A percentile compares a stretch with the other conserved stretches of the same genome.
Evolutionary conservation across 2,329 filamentous ascomycete genomes (phyloP).

Genomic region (Aspergillaceae sp.): DNA sequence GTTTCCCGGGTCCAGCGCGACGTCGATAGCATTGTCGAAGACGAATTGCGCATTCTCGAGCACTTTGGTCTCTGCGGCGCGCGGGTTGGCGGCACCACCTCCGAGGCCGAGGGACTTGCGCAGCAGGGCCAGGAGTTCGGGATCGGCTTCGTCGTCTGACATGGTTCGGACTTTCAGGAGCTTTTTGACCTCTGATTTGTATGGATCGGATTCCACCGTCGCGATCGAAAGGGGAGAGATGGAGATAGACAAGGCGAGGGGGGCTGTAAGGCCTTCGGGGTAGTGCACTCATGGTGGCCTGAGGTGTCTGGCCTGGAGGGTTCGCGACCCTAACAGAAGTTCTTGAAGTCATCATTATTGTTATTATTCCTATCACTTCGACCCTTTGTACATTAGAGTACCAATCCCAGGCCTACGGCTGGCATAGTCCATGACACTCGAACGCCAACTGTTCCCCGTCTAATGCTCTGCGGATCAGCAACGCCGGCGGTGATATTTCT

Average conservation of each 20-base stretch:
- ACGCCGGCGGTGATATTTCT: too few relatives aligned
- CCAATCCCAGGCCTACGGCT: too few relatives aligned
- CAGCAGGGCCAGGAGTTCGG: constrained; percentile 76
- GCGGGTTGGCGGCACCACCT: constrained; percentile 45
- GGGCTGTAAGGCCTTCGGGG: neutral
- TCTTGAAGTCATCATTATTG: too few relatives aligned
- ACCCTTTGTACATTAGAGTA: too few relatives aligned
- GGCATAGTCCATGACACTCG: too few relatives aligned
- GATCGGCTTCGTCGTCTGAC: constrained; percentile 88
- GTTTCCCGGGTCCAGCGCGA: constrained; percentile 73
- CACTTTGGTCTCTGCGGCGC: constrained; percentile 67
- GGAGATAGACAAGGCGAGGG: neutral
- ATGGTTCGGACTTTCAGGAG: constrained; percentile 40
- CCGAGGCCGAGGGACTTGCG: constrained; percentile 66
- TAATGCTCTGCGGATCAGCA: too few relatives aligned
- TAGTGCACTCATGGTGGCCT: too few relatives aligned
- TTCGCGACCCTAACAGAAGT: too few relatives aligned
- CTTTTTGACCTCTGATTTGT: neutral
- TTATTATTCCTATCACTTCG: too few relatives aligned
- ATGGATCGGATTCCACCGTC: neutral
- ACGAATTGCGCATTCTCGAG: constrained; percentile 75
- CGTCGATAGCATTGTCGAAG: constrained; percentile 87
- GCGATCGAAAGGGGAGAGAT: neutral
- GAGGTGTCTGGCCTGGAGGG: too few relatives aligned
- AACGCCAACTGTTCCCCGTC: too few relatives aligned